Base-by-base conservation (phyloP, 441 rosid genomes). In the Pelargonium citronellum region DNA sequence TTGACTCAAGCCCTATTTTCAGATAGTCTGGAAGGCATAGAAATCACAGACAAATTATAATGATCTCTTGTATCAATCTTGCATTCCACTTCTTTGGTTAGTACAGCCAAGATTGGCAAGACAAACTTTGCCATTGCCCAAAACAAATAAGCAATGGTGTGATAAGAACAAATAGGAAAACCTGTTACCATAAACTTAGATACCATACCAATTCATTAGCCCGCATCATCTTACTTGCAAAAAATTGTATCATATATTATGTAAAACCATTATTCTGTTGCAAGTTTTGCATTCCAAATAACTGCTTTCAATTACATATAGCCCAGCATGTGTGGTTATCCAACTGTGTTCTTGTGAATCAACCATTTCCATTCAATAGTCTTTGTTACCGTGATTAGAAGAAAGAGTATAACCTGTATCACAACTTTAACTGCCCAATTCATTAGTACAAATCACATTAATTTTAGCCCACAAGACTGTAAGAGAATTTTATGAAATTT, bases 371-470 rank as follows among this genome's bases (percentile, higher is more conserved):
- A 81, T 81, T 80, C 86, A 78, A 70, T 77, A 73, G 69, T 77
- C 77, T 71, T 86, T 74, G 69, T 83, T 83, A 80, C 76, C 62
- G 69, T 74, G 78, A 79, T 83, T 86, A 82, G 76, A 78, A 71
- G 78, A 71, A 67, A 51, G 69, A 46, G 78, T 63, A 37, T 68
- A 60, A 85, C 89, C 91, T 83, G 93, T 83, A 85, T 70, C 86
- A 88, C 82, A 83, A 73, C 83, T 79, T 83, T 86, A 75, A 76
- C 72, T 83, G 73, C 58, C 70, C 81, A 87, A 80, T 79, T 71
- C 83, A 86, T 82, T 82, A 87, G 89, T 88, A 78, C 81, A 73
- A 73, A 84, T 73, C 71, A 73, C 74, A 79, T 69, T 66, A 37
- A 79, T 78, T 81, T 82, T 68, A 81, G 53, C 74, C 71, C 55